phyloP scores from a whole-genome alignment of 257 asterid genomes.

The Fraxinus quadrangulata region DNA sequence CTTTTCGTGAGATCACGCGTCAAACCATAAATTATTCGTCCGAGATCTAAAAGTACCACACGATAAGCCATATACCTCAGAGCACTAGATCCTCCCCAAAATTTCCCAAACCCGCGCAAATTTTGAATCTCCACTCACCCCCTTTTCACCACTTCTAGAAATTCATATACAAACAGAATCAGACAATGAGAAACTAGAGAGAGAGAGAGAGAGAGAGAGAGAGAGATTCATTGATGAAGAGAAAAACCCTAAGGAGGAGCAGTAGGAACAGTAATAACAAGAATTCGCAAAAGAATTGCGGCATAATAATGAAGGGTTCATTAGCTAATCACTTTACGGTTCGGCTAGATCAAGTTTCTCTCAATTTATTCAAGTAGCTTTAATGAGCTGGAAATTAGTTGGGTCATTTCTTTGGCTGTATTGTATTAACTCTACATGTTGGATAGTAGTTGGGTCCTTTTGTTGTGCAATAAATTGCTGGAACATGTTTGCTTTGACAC shows the following conservation, averaged over 20 bases:
- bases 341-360: conserved; percentile 35
- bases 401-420: neutral
- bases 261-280: conserved; percentile 26
- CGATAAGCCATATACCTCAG: neutral
- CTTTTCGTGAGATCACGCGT: neutral
- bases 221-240: conserved; percentile 32
- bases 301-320: conserved; percentile 56
- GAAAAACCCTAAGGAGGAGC: conserved; percentile 30
- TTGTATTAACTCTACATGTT: no score
- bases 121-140: conserved; percentile 33
- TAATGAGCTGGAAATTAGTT: no score
- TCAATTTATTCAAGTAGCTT: no score
- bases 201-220: conserved; percentile 8
- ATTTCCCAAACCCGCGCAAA: conserved; percentile 34
- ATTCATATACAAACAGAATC: neutral
- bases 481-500: no score
- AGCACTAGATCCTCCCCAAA: conserved; percentile 6
- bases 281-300: conserved; percentile 19
- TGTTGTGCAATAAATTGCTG: no score
- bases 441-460: no score
- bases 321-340: conserved; percentile 54
- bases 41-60: neutral
- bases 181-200: neutral
- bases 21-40: neutral
- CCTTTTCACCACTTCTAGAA: neutral